Conservation (phyloP, 1,284 basidiomycete genomes). For the Anthracocystis panici-leucophaei region DNA sequence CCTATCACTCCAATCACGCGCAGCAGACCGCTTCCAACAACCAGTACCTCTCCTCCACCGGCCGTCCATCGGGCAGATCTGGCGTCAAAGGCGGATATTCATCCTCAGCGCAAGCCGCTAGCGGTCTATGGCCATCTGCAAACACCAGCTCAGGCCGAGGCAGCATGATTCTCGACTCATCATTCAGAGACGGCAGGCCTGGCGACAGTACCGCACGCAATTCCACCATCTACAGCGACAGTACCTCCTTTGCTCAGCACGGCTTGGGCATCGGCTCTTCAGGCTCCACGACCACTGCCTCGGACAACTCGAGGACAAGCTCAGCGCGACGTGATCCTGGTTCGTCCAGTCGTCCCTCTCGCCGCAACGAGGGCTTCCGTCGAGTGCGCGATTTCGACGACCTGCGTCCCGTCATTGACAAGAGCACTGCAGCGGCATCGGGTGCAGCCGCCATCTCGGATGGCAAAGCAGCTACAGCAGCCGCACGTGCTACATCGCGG, state of each 20-base stretch:
- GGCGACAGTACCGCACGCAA: constrained; percentile 40
- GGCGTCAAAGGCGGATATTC: constrained; percentile 4
- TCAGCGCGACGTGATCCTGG: constrained; percentile 15
- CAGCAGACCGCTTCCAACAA: constrained; percentile 18
- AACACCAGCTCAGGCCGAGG: constrained; percentile 13
- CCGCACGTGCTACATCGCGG: constrained; percentile 42
- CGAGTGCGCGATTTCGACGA: constrained; percentile 62
- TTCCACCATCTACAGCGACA: constrained; percentile 39
- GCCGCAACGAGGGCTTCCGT: constrained; percentile 59
- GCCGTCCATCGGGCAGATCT: constrained; percentile 1
- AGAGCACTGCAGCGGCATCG: constrained; percentile 38
- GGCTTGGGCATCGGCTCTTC: constrained; percentile 43
- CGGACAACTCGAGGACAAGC: constrained; percentile 47
- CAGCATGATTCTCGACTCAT: constrained; percentile 47
- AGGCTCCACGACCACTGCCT: constrained; percentile 43
- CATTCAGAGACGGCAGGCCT: constrained; percentile 21
- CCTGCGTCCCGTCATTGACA: constrained; percentile 58
- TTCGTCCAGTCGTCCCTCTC: constrained; percentile 25
- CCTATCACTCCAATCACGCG: constrained; percentile 30
- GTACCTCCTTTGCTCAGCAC: constrained; percentile 31
- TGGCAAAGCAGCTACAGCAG: constrained; percentile 51
- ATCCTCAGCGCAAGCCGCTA: constrained; percentile 7
- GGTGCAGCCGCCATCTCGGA: constrained; percentile 51
- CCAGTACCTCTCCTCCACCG: constrained; percentile 29
- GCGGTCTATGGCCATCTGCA: constrained; percentile 31